Conservation (phyloP, 106 monocot genomes). For the Allium cepa region DNA sequence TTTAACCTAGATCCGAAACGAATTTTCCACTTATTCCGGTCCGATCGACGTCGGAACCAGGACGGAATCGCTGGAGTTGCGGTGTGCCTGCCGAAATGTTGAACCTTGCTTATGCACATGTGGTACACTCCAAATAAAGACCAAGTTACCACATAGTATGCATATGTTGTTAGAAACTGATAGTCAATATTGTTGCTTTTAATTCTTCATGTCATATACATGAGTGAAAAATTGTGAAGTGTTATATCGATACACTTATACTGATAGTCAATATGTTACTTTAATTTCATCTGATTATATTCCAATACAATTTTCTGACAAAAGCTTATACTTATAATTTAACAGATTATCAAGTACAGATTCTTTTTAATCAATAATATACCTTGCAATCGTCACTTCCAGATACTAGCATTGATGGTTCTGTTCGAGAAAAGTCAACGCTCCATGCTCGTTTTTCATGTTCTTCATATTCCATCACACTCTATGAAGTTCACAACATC, state of each 20-base stretch:
- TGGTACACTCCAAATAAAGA: not conserved
- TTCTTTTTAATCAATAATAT: not conserved
- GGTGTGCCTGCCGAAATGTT: too few species aligned
- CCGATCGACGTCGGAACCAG: too few species aligned
- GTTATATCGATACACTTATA: not conserved
- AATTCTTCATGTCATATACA: not conserved
- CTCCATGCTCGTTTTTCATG: slow-evolving; percentile 99
- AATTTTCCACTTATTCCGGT: too few species aligned
- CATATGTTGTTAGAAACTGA: not conserved
- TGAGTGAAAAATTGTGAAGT: not conserved
- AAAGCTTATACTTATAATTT: too few species aligned
- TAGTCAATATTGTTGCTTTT: not conserved
- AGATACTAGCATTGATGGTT: slow-evolving; percentile 93
- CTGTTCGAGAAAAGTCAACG: slow-evolving; percentile 95
- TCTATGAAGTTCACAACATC: slow-evolving; percentile 27
- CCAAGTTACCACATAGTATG: not conserved
- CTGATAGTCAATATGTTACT: too few species aligned
- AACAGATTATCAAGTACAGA: too few species aligned
- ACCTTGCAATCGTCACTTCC: slow-evolving; percentile 99
- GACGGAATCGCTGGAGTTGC: too few species aligned
- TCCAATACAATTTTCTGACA: too few species aligned
- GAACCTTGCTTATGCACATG: not conserved
- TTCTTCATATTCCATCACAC: slow-evolving; percentile 98
- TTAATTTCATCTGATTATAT: too few species aligned
- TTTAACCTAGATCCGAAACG: too few species aligned